phyloP scores from a whole-genome alignment of 2,329 filamentous ascomycete species.

The Torrubiellomyces zombiae region DNA sequence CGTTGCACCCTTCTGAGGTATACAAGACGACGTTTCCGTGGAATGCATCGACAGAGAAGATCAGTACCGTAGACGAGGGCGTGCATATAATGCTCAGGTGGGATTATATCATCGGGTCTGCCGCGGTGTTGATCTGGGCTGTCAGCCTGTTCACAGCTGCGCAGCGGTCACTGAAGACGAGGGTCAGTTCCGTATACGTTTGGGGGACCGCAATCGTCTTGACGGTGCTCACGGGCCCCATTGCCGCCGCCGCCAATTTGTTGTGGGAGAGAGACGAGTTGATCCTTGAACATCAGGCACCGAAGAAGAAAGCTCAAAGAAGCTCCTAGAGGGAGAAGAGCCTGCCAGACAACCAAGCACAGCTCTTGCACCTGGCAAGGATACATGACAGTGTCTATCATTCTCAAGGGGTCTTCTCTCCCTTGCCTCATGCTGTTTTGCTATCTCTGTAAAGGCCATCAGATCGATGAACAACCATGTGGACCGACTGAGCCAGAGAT shows the following conservation, averaged over 20 bases:
- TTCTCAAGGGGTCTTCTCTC: too few species aligned
- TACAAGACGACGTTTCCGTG: slow-evolving; percentile 6
- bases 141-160: slow-evolving; percentile 5
- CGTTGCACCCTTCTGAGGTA: slow-evolving; percentile 6
- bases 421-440: too few species aligned
- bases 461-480: too few species aligned
- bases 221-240: slow-evolving; percentile 5
- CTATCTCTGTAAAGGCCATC: too few species aligned
- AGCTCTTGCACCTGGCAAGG: too few species aligned
- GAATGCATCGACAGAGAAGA: slow-evolving; percentile 3
- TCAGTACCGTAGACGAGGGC: slow-evolving; percentile 6
- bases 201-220: slow-evolving; percentile 3
- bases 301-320: too few species aligned
- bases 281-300: slow-evolving; percentile 6
- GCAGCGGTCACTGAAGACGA: slow-evolving; percentile 1
- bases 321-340: too few species aligned
- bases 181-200: neutral
- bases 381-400: too few species aligned
- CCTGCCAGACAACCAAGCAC: too few species aligned
- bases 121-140: slow-evolving; percentile 7
- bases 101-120: slow-evolving; percentile 7
- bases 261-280: slow-evolving; percentile 9
- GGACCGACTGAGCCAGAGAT: too few species aligned
- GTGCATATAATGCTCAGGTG: slow-evolving; percentile 6
- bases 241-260: slow-evolving; percentile 6